Percentiles rank a stretch among this genome's conserved stretches.
Conservation (phyloP, 2,329 filamentous ascomycete genomes). For the Daldinia sp. region DNA sequence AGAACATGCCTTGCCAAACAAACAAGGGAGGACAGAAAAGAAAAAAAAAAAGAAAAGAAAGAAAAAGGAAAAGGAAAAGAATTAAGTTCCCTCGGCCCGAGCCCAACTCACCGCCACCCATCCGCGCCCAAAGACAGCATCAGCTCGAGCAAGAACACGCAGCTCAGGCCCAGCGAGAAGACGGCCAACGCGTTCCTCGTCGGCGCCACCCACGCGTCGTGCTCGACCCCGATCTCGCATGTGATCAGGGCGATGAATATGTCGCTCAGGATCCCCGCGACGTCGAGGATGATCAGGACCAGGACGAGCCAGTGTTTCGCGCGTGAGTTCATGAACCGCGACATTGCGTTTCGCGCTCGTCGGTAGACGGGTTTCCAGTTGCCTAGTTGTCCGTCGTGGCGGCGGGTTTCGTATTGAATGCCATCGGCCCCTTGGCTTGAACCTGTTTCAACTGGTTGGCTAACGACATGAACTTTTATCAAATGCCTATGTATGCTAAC, state of each 20-base stretch:
- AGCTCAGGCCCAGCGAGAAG: constrained; percentile 67
- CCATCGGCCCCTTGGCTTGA: neutral
- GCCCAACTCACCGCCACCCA: constrained; percentile 60
- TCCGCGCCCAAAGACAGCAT: constrained; percentile 67
- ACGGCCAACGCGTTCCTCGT: constrained; percentile 55
- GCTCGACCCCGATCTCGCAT: constrained; percentile 54
- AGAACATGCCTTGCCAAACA: neutral
- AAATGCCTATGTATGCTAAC: neutral
- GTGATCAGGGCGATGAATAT: constrained; percentile 59
- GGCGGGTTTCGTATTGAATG: neutral
- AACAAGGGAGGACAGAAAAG: neutral
- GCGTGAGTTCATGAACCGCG: constrained; percentile 47
- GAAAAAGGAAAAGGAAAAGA: neutral
- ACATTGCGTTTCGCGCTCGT: neutral
- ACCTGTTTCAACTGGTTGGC: neutral
- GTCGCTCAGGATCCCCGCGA: constrained; percentile 55
- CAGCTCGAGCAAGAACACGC: constrained; percentile 71
- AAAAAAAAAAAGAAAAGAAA: neutral
- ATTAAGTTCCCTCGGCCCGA: neutral
- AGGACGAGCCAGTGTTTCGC: constrained; percentile 57
- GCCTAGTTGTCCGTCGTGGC: neutral
- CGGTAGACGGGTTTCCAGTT: neutral
- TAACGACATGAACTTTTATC: neutral
- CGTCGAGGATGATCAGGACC: constrained; percentile 55
- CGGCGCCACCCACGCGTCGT: constrained; percentile 53